Evolutionary conservation across 768 basidiomycete species (phyloP).

Genomic region (Suillus discolor): DNA sequence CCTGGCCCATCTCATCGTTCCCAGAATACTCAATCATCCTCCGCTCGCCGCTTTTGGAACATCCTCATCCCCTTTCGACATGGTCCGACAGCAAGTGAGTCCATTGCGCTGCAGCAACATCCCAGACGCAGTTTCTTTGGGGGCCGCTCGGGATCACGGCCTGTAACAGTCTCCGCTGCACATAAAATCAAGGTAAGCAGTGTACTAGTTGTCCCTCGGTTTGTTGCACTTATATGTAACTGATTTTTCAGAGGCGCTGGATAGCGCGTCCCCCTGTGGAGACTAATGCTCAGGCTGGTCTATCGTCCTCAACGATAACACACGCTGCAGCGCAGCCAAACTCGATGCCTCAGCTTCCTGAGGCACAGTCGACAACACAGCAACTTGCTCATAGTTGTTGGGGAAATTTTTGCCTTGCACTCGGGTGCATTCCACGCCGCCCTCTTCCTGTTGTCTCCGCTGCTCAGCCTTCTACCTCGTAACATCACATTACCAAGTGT

Average conservation of each 20-base stretch:
- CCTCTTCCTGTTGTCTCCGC: neutral
- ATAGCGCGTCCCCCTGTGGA: neutral
- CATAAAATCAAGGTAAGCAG: neutral
- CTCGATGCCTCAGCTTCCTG: neutral
- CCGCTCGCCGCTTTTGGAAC: neutral
- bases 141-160: neutral
- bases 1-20: neutral
- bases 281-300: neutral
- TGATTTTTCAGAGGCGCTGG: neutral
- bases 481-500: neutral
- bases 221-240: neutral
- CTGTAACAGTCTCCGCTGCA: neutral
- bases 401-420: neutral
- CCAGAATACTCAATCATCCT: neutral
- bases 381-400: neutral
- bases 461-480: neutral
- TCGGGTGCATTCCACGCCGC: neutral
- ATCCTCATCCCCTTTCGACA: neutral
- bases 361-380: neutral
- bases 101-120: neutral
- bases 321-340: neutral
- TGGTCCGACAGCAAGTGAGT: neutral
- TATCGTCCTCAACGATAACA: neutral
- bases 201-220: no score
- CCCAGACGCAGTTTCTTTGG: neutral